Conservation (phyloP, 1,284 basidiomycete genomes). For the Hymenochaete sp. region DNA sequence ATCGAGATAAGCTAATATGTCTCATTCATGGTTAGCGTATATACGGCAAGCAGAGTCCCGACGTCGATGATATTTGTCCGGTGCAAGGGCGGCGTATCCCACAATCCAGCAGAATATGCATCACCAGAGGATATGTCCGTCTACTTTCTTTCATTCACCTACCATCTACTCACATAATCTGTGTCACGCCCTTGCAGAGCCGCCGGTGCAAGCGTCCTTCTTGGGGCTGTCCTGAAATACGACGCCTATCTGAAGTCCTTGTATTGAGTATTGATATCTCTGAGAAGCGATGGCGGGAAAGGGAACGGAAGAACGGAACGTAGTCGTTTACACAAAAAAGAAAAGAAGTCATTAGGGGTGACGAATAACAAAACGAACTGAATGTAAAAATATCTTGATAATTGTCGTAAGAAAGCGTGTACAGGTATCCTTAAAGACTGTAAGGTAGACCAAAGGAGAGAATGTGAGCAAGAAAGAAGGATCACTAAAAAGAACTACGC, state of each 20-base stretch:
- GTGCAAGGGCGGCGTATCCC: conserved; percentile 23
- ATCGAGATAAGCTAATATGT: not conserved
- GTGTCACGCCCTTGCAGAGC: not conserved
- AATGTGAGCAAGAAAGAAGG: not conserved
- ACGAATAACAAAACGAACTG: not conserved
- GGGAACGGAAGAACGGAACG: conserved; percentile 1
- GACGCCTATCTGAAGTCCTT: conserved; percentile 9
- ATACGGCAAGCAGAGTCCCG: conserved; percentile 19
- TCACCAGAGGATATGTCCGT: conserved; percentile 20
- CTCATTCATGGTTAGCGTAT: conserved; percentile 16
- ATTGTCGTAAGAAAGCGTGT: not conserved
- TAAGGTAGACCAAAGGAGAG: too few species aligned
- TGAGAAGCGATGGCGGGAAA: too few species aligned
- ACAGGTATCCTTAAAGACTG: too few species aligned
- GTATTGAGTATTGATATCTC: too few species aligned
- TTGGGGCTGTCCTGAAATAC: conserved; percentile 13
- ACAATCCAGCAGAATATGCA: conserved; percentile 22
- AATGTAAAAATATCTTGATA: not conserved
- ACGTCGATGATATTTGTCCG: conserved; percentile 24
- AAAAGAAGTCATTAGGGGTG: not conserved
- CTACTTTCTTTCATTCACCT: not conserved
- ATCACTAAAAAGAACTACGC: too few species aligned
- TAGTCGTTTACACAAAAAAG: not conserved
- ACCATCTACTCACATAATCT: not conserved
- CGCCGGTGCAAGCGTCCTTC: conserved; percentile 14